Percentiles rank a stretch among this genome's conserved stretches.
phyloP scores from a whole-genome alignment of 169 alveolate species.

The Cryptosporidium viatorum region DNA sequence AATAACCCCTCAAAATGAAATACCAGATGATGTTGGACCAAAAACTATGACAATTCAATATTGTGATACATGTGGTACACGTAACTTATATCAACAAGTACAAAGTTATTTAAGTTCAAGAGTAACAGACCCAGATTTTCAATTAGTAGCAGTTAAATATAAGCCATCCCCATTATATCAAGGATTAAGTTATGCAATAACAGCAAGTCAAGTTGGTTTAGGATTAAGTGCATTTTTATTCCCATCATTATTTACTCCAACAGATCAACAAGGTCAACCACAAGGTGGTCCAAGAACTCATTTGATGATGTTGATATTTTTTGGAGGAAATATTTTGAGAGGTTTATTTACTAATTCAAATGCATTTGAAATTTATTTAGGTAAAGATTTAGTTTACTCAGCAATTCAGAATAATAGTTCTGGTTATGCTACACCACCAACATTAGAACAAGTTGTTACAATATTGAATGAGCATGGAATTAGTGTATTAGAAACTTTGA shows the following conservation, averaged over 20 bases:
- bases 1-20: conserved; percentile 47
- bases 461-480: conserved; percentile 79
- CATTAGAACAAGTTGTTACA: conserved; percentile 71
- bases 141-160: conserved; percentile 42
- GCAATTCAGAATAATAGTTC: conserved; percentile 59
- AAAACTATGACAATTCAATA: conserved; percentile 70
- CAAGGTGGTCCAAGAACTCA: conserved; percentile 68
- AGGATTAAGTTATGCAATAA: conserved; percentile 50
- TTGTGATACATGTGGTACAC: conserved; percentile 71
- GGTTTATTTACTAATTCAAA: conserved; percentile 64
- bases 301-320: conserved; percentile 51
- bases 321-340: conserved; percentile 52
- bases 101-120: conserved; percentile 64
- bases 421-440: conserved; percentile 64
- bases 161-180: conserved; percentile 47
- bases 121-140: conserved; percentile 70
- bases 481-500: conserved; percentile 78
- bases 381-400: conserved; percentile 48
- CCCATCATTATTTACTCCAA: conserved; percentile 40
- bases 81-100: conserved; percentile 64
- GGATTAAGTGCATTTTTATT: conserved; percentile 65
- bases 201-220: conserved; percentile 53
- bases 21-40: conserved; percentile 59
- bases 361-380: conserved; percentile 66
- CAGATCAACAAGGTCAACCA: conserved; percentile 45